Conservation (phyloP, 2,329 filamentous ascomycete genomes). For the Zalaria sp. region DNA sequence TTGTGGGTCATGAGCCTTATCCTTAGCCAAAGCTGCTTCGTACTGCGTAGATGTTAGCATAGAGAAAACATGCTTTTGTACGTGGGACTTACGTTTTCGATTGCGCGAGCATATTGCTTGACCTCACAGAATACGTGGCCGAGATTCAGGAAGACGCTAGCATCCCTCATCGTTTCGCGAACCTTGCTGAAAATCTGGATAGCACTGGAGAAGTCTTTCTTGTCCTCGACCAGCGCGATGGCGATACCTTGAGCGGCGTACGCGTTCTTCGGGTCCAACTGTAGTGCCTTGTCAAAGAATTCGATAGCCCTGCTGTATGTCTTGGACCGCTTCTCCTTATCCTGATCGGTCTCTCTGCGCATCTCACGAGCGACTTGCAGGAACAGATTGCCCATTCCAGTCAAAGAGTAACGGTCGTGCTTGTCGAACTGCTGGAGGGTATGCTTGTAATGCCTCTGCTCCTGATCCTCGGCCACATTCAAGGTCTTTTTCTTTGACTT, state of each 20-base stretch:
- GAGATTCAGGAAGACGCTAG: conserved; percentile 81
- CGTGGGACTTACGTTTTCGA: conserved; percentile 50
- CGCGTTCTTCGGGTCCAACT: conserved; percentile 87
- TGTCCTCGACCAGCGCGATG: conserved; percentile 87
- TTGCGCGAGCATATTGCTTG: conserved; percentile 77
- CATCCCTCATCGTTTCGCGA: conserved; percentile 76
- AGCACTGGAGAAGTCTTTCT: conserved; percentile 71
- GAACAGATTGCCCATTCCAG: conserved; percentile 95
- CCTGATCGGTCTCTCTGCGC: conserved; percentile 75
- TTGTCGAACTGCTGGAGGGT: conserved; percentile 90
- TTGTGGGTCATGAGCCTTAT: conserved; percentile 62
- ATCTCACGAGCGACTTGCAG: conserved; percentile 83
- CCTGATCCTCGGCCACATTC: conserved; percentile 76
- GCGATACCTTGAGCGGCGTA: conserved; percentile 93
- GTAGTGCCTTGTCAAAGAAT: conserved; percentile 94
- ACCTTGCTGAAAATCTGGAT: conserved; percentile 83
- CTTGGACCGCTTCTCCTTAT: conserved; percentile 79
- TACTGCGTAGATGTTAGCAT: conserved; percentile 40
- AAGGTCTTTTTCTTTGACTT: conserved; percentile 70
- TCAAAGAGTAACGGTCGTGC: conserved; percentile 91
- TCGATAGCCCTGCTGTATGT: conserved; percentile 87
- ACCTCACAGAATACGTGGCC: conserved; percentile 87
- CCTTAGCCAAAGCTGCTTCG: conserved; percentile 68
- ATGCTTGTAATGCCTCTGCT: conserved; percentile 92
- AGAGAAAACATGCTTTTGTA: not conserved